Evolutionary conservation across 2,329 filamentous ascomycete species (phyloP), one percentile per base, ranked within the genome.

Genomic region (Arthrobotrys conoides): DNA sequence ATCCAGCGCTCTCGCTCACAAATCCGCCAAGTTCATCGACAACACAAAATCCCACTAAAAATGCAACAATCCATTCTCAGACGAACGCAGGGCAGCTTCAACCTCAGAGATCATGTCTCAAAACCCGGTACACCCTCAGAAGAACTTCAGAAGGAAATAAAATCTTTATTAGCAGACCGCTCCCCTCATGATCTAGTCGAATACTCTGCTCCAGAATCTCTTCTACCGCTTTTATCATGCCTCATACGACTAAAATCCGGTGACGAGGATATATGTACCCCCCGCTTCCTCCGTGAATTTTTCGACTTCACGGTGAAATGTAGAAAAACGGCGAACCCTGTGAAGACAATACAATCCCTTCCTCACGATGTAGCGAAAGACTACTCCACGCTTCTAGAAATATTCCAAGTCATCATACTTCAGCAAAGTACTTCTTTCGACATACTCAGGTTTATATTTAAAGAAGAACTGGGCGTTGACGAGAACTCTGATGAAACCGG

Each of bases 391-490:
- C 9, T 63, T 3, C 63, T 63, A 8, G 51, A 22, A 5, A 14
- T n/a, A 3, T 67, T 68, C 14, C 3, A 65, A 9, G 3, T 14
- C 0, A 68, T 68, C n/a, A 18, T 71, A 5, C 14, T 14, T 0
- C 9, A 57, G 3, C 22, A 24, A 5, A 8, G 18, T 14, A 41
- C 12, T 10, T 68, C 73, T 3, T 36, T 77, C 3, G n/a, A 30
- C 1, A 24, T 68, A 0, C 24, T 77, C 0, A 44, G 53, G 16
- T 71, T 66, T 24, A 64, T 77, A 20, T 77, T 71, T 33, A 44
- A 68, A 12, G 24, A 27, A 4, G 67, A 77, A 44, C 49, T 77
- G 3, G 48, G 20, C 3, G 10, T 77, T 5, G 22, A 44, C 0
- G 48, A 77, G n/a, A 9, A 30, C 12, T 33, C 46, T 0, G 6